Evolutionary conservation across 139 green algal genomes (phyloP).

Genomic region (Coelastrella sp.): DNA sequence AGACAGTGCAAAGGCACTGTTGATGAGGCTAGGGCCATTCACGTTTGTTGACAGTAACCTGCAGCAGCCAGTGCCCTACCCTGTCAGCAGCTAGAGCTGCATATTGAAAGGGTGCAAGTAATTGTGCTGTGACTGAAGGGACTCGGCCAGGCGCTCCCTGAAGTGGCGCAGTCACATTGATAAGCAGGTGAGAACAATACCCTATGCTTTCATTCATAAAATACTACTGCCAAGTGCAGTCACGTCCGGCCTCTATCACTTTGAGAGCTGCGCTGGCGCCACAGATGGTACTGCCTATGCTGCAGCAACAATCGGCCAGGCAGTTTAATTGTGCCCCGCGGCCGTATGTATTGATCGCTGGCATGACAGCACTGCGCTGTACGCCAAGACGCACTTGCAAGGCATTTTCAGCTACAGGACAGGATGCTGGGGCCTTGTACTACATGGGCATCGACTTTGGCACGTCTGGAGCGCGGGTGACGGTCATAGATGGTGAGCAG

Average conservation of each 20-base stretch:
- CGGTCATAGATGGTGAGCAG: conserved; percentile 80
- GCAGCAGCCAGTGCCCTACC: neutral
- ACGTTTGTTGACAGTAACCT: neutral
- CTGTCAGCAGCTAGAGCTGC: neutral
- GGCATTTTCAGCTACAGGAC: neutral
- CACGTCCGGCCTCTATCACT: too few species aligned
- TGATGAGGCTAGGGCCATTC: neutral
- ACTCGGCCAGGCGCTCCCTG: neutral
- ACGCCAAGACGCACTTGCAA: neutral
- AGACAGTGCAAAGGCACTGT: neutral
- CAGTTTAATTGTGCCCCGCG: too few species aligned
- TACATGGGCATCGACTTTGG: conserved; percentile 93
- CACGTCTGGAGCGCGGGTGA: conserved; percentile 83
- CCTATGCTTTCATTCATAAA: too few species aligned
- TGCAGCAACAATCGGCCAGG: too few species aligned
- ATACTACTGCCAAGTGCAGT: too few species aligned
- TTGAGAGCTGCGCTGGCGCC: too few species aligned
- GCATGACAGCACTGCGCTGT: neutral
- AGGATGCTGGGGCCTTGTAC: neutral
- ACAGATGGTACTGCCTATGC: too few species aligned
- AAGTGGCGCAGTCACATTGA: neutral
- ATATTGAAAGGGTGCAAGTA: neutral
- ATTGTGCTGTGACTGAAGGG: neutral
- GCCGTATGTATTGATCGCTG: neutral
- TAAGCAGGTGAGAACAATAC: too few species aligned